phyloP scores from a whole-genome alignment of 2,329 filamentous ascomycete species.

The Penicillium sp. region DNA sequence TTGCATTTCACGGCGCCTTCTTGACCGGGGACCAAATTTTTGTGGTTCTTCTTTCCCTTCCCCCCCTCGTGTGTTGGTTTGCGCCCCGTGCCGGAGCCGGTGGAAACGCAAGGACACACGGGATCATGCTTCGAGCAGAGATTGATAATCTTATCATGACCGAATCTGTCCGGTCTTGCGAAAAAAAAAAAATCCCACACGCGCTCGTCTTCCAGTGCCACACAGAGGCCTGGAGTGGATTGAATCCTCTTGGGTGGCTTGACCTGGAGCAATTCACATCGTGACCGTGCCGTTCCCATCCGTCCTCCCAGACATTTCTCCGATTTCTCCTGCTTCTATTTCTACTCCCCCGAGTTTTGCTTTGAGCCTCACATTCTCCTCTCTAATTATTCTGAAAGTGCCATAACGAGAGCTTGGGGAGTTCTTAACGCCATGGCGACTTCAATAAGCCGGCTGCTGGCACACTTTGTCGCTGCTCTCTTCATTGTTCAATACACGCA shows the following conservation, averaged over 20 bases:
- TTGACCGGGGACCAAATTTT: not conserved
- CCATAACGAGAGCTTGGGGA: not conserved
- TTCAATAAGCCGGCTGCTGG: constrained; percentile 5
- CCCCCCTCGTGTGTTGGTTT: not conserved
- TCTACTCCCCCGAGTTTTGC: not conserved
- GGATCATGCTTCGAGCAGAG: not conserved
- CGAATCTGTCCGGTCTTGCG: constrained; percentile 1
- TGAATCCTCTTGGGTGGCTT: not conserved
- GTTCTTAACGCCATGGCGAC: constrained; percentile 9
- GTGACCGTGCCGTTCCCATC: too few relatives aligned
- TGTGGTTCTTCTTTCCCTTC: not conserved
- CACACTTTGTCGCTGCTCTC: constrained; percentile 5
- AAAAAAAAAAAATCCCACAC: not conserved
- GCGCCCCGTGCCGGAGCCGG: not conserved
- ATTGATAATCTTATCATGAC: constrained; percentile 18
- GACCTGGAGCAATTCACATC: too few relatives aligned
- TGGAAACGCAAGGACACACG: too few relatives aligned
- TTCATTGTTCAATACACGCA: constrained; percentile 11
- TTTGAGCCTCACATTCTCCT: not conserved
- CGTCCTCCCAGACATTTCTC: not conserved
- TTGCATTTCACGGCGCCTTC: not conserved
- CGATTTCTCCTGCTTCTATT: not conserved
- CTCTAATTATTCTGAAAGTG: not conserved
- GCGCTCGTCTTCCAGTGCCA: too few relatives aligned
- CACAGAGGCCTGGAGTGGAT: too few relatives aligned